Base-by-base conservation (phyloP, 352 stramenopile genomes). In the Phytopythium delawarense region DNA sequence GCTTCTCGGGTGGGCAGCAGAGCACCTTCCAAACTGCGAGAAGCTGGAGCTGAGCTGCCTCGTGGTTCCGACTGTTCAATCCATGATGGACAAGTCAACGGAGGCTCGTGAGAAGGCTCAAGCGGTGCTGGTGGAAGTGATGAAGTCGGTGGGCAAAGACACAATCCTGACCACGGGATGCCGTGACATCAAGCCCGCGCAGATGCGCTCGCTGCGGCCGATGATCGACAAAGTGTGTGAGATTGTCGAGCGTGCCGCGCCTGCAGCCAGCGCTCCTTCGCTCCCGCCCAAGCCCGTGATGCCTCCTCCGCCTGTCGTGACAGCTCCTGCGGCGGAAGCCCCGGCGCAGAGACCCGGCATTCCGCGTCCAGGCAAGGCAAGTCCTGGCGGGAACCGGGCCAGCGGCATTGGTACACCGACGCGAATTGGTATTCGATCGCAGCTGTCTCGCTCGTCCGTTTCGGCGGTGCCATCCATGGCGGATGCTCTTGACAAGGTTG, bases 181-280 rank as follows among this genome's bases (percentile, higher is more conserved):
- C 40, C 69, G 87, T 16, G 84, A 94, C 57, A 87, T 96, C 51
- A 91, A 94, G 50, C 87, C 87, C 32, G 87, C 87, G 5, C 83
- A 91, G 30, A 96, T 96, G 87, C 77, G 87, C 39, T 85, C 84
- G 42, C 63, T 96, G 6, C 87, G 89, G n/a, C 87, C 87, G n/a
- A 71, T 95, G 30, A 80, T 96, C 12, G 74, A 92, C 44, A 94
- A 94, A 59, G 84, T 89, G 6, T 79, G 61, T 42, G 76, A 87
- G 28, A 56, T 69, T 28, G 71, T 76, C 4, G 75, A 87, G 39
- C 74, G 59, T 9, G 51, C 68, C n/a, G 60, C 58, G 21, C 35
- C 64, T 34, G 35, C 44, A 54, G 34, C 20, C 6, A 44, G 51
- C 21, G 37, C 40, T 40, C 35, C 58, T n/a, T 21, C 53, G 2